Evolutionary conservation across 805 yeast species (phyloP), one percentile per base, ranked within the genome.

Genomic region (Maudiozyma bulderi): DNA sequence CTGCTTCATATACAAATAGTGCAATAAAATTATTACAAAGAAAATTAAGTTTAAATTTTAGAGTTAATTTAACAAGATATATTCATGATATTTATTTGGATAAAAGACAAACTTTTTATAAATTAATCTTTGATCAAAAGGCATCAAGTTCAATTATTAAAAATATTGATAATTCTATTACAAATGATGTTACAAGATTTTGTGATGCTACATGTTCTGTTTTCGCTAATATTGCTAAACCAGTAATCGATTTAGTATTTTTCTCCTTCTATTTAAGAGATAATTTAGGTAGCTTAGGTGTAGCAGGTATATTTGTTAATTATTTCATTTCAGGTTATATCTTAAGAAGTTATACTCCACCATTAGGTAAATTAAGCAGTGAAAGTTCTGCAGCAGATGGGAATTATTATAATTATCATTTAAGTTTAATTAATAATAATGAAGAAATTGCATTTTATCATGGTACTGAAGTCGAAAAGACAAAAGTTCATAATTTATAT

Each of bases 391-490:
- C 79, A 46, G 75, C 89, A 33, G 96, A 90, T 69, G 96, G 96
- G 44, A 84, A 84, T 49, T 90, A 86, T 63, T 86, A 89, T 64
- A 88, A 86, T 57, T 84, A 86, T 56, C 95, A 90, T 62, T 71
- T 88, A 59, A 86, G 86, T 60, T 74, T 90, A 64, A 88, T 88
- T 60, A 83, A 84, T 50, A 90, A 90, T 60, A 83, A 89, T 60
- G 98, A 90, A 68, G 97, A 90, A 63, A 88, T 90, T 57, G 95
- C 96, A 0, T 90, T 90, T 61, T 90, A 89, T 64, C 89, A 89
- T 61, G 98, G 98, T 20, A 82, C 91, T 0, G 71, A 73, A 10
- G 77, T 89, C 51, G 97, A 90, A 66, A 84, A 82, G 59, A 59
- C 67, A 8, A 85, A 85, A 58, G 78, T 89, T 46, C 68, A 66